phyloP scores from a whole-genome alignment of 768 basidiomycete genomes.

The Hypholoma fasciculare region DNA sequence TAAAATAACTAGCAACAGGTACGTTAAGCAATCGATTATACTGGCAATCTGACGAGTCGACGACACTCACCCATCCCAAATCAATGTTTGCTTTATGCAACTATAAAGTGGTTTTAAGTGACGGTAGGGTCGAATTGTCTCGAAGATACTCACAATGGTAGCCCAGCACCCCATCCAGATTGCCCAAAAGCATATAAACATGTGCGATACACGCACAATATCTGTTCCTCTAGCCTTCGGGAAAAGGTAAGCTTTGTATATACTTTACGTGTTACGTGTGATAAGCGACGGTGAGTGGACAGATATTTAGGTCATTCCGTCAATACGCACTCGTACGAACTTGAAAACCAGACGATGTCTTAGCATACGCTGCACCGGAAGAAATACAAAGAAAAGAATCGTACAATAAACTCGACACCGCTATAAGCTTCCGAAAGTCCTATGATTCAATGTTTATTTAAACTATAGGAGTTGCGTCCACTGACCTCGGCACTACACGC shows the following conservation, averaged over 20 bases:
- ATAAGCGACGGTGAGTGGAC: neutral
- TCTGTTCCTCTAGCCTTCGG: conserved; percentile 36
- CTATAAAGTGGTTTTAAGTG: conserved; percentile 17
- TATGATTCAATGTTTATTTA: neutral
- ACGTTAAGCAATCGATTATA: too few relatives aligned
- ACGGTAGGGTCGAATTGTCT: neutral
- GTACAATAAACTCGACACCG: conserved; percentile 43
- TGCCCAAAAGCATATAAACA: conserved; percentile 42
- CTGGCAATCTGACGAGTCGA: neutral
- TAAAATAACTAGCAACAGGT: conserved; percentile 36
- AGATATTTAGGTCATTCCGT: neutral
- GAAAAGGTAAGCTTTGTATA: conserved; percentile 38
- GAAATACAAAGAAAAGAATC: conserved; percentile 15
- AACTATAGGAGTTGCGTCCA: neutral
- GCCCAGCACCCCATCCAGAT: conserved; percentile 45
- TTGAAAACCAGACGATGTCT: conserved; percentile 14
- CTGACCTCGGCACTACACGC: conserved; percentile 38
- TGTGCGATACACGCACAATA: conserved; percentile 39
- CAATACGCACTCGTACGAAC: conserved; percentile 45
- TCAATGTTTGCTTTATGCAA: conserved; percentile 45
- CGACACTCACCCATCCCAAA: conserved; percentile 42
- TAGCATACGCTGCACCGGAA: neutral
- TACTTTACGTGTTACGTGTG: conserved; percentile 14
- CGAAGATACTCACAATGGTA: conserved; percentile 28
- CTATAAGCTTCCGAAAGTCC: conserved; percentile 32